phyloP scores from a whole-genome alignment of 208 protist genomes.

The Leishmania lainsoni region DNA sequence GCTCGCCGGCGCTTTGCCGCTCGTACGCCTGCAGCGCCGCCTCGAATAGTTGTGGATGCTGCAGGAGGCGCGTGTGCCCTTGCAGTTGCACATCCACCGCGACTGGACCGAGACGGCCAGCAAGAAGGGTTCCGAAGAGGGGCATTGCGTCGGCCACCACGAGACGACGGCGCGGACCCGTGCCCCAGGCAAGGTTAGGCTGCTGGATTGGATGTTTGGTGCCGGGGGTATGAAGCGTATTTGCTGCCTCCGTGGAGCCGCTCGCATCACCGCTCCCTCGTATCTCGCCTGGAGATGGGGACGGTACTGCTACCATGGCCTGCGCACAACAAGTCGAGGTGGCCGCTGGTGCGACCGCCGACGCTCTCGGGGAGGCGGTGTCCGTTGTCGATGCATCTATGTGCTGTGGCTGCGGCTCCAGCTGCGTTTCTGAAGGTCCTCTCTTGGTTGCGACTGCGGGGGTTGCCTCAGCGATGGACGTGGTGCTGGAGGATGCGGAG shows the following conservation, averaged over 20 bases:
- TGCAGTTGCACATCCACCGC: slow-evolving; percentile 67
- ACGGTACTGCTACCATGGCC: background rate
- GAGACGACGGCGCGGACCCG: background rate
- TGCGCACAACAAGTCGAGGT: background rate
- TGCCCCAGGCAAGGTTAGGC: background rate
- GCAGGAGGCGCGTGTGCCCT: slow-evolving; percentile 37
- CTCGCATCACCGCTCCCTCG: background rate
- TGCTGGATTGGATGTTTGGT: background rate
- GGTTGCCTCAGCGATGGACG: background rate
- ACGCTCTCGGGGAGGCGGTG: background rate
- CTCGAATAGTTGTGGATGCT: slow-evolving; percentile 51
- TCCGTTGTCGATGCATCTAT: background rate
- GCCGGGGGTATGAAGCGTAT: background rate
- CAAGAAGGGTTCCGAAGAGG: slow-evolving; percentile 45
- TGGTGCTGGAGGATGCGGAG: slow-evolving; percentile 1
- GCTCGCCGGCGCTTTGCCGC: slow-evolving; percentile 23
- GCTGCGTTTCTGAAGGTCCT: background rate
- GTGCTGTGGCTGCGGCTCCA: background rate
- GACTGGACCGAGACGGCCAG: slow-evolving; percentile 58
- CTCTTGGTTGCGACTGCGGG: background rate
- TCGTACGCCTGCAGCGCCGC: slow-evolving; percentile 36
- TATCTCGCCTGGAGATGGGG: background rate
- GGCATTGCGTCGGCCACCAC: slow-evolving; percentile 48
- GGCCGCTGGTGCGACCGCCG: background rate
- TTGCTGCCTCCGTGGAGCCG: background rate